phyloP scores from a whole-genome alignment of 345 rosid genomes.

The Passiflora organensis region DNA sequence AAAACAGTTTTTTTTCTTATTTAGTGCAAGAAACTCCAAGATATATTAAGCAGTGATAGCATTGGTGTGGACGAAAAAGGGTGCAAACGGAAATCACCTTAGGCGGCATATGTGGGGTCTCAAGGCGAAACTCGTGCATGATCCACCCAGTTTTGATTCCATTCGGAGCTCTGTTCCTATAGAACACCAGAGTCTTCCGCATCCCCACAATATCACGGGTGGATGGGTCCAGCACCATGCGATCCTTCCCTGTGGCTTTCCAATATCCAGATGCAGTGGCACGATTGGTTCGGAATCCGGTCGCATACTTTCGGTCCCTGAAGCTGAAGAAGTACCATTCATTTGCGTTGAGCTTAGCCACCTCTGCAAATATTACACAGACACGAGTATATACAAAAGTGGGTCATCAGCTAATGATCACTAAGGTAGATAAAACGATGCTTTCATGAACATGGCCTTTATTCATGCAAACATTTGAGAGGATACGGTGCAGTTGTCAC shows the following conservation, averaged over 20 bases:
- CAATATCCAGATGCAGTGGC: slow-evolving; percentile 86
- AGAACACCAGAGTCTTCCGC: slow-evolving; percentile 95
- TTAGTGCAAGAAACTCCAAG: not conserved
- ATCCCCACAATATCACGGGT: slow-evolving; percentile 73
- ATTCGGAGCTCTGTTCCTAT: slow-evolving; percentile 82
- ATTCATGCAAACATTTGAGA: slow-evolving; percentile 5
- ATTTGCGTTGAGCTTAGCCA: slow-evolving; percentile 85
- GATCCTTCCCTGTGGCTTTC: slow-evolving; percentile 99
- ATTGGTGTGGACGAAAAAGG: no score
- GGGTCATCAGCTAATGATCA: no score
- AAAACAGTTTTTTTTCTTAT: slow-evolving; percentile 1
- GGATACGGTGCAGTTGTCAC: not conserved
- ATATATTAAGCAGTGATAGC: no score
- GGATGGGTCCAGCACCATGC: slow-evolving; percentile 62
- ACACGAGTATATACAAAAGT: no score
- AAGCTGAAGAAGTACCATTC: slow-evolving; percentile 99
- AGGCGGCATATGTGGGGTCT: slow-evolving; percentile 88
- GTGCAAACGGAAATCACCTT: slow-evolving; percentile 39
- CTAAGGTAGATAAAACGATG: slow-evolving; percentile 5
- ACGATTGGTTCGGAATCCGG: slow-evolving; percentile 85
- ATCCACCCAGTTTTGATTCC: slow-evolving; percentile 98
- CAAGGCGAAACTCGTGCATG: slow-evolving; percentile 97
- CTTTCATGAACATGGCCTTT: slow-evolving; percentile 15
- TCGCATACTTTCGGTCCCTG: slow-evolving; percentile 84
- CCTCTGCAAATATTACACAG: slow-evolving; percentile 38